These are phyloP conservation scores for Penicillium verrucosum DNA, from an alignment of 2,329 filamentous ascomycete genomes.

Conservation along the genomic window DNA sequence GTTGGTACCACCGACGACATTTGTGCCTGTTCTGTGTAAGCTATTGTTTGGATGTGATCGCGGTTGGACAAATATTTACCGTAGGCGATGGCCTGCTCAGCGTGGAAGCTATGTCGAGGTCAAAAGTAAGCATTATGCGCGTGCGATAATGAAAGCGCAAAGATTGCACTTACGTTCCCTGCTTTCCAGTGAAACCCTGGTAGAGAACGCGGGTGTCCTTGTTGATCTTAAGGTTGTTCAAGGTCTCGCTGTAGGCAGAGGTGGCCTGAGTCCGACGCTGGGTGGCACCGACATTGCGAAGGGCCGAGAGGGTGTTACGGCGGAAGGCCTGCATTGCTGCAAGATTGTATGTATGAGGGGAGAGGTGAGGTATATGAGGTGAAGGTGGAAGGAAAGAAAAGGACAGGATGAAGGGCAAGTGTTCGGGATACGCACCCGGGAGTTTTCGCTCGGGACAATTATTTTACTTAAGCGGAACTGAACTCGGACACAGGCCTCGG, in stretches of 20 bases:
- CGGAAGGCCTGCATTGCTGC: conserved; percentile 76
- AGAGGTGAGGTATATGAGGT: conserved; percentile 11
- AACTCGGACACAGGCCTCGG: conserved; percentile 29
- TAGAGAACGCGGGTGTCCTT: conserved; percentile 89
- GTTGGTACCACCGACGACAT: conserved; percentile 97
- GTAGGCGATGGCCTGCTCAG: conserved; percentile 96
- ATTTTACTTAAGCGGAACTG: conserved; percentile 37
- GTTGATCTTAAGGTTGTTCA: conserved; percentile 89
- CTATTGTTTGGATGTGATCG: conserved; percentile 14
- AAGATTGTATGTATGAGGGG: conserved; percentile 14
- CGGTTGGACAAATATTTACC: conserved; percentile 55
- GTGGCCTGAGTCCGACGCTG: conserved; percentile 68
- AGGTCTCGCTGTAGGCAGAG: conserved; percentile 68
- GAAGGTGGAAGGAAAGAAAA: conserved; percentile 19
- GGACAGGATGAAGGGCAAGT: conserved; percentile 21
- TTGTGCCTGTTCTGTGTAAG: conserved; percentile 65
- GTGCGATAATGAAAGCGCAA: not conserved
- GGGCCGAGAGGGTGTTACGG: conserved; percentile 67
- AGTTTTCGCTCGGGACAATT: conserved; percentile 37
- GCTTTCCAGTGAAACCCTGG: conserved; percentile 96
- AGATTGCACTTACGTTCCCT: conserved; percentile 73
- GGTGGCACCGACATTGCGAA: conserved; percentile 58
- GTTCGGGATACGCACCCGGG: conserved; percentile 30
- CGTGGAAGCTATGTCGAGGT: conserved; percentile 72
- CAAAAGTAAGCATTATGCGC: conserved; percentile 33